Conservation (phyloP, 2,329 filamentous ascomycete species). For the Aspergillus pseudotamarii region DNA sequence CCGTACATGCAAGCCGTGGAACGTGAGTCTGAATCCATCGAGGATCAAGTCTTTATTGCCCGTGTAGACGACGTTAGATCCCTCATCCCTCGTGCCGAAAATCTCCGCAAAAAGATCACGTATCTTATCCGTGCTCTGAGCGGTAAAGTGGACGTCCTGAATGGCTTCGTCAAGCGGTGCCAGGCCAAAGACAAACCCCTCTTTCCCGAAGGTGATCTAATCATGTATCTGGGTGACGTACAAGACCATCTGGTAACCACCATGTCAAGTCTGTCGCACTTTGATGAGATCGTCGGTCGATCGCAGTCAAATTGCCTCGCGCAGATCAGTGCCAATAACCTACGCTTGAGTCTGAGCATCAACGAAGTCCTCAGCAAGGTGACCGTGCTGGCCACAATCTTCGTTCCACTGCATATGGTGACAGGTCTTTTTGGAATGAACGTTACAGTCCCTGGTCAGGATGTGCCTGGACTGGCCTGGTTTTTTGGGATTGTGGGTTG, state of each 20-base stretch:
- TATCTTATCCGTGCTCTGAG: conserved; percentile 85
- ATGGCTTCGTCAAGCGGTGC: conserved; percentile 95
- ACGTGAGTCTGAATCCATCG: conserved; percentile 82
- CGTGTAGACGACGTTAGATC: conserved; percentile 82
- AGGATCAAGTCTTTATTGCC: conserved; percentile 91
- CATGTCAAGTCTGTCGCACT: conserved; percentile 89
- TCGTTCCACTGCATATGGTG: conserved; percentile 90
- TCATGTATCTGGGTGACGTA: conserved; percentile 92
- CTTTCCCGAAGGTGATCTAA: conserved; percentile 90
- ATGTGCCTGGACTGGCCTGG: conserved; percentile 41
- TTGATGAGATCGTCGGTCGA: conserved; percentile 93
- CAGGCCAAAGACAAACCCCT: conserved; percentile 78
- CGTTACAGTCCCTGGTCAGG: conserved; percentile 47
- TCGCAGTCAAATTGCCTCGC: conserved; percentile 94
- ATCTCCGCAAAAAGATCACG: conserved; percentile 89
- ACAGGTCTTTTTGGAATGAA: conserved; percentile 62
- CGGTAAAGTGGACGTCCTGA: conserved; percentile 94
- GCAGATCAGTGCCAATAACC: conserved; percentile 87
- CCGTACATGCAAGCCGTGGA: conserved; percentile 84
- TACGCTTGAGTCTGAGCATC: conserved; percentile 79
- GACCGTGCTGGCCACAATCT: conserved; percentile 85
- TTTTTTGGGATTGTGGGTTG: conserved; percentile 52
- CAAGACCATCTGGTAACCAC: conserved; percentile 99
- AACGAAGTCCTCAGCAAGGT: conserved; percentile 92
- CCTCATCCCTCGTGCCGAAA: conserved; percentile 83